Base-by-base conservation (phyloP, 108 stramenopile genomes). In the Nannochloropsis oceanica region DNA sequence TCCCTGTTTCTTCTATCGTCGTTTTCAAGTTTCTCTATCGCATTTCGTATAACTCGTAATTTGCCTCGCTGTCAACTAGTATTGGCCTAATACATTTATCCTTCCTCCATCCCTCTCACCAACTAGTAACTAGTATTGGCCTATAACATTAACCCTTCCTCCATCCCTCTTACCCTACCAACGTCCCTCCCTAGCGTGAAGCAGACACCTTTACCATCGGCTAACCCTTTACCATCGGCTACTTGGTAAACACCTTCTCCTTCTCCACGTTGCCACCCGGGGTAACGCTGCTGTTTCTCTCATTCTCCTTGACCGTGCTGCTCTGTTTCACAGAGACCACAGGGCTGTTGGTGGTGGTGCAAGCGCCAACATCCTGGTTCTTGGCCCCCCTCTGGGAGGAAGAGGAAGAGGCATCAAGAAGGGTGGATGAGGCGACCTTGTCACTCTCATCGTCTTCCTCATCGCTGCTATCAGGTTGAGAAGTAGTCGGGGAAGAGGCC, bases 371-470 rank as follows among this genome's bases (percentile, higher is more conserved):
- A 9, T 18, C 59, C n/a, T 73, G 59, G 59, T n/a, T 73, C 22
- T 73, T n/a, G 59, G n/a, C 59, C 1, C 10, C 59, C 59, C 9
- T 73, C 59, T 73, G 59, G 22, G 59, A 73, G 22, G 2, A 73
- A 73, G 59, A 73, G 59, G 59, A 73, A 73, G 59, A n/a, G 5
- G 34, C 34, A 34, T 34, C 34, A 34, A 86, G 87, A 79, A 82
- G 90, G 8, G 87, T 88, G 13, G 87, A 89, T 1, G 82, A 92
- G 34, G 34, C 34, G 5, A 34, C 34, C 0, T n/a, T 73, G 5
- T n/a, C 22, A n/a, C n/a, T n/a, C 59, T n/a, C 59, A n/a, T 73
- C 59, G 22, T 73, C 59, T 18, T 73, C 59, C 18, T 73, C 59
- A n/a, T 73, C 59, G 59, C 59, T 73, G 59, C 59, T 73, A 18